Evolutionary conservation across 2,329 filamentous ascomycete species (phyloP).

Genomic region (Scedosporium apiospermum): DNA sequence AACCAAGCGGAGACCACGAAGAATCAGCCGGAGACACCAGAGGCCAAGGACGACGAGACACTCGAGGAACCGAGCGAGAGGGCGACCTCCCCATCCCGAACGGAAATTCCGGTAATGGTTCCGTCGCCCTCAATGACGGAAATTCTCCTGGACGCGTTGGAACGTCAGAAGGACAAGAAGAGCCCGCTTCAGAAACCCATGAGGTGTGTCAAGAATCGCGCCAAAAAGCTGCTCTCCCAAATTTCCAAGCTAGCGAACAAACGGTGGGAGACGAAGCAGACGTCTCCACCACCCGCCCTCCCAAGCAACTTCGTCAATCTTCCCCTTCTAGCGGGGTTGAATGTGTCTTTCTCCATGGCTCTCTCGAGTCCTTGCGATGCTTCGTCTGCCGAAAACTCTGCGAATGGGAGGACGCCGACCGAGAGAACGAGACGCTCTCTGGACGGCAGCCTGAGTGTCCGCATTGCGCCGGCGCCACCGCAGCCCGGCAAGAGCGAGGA

Average conservation of each 20-base stretch:
- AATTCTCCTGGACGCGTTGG: too few species aligned
- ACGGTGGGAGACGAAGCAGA: not conserved
- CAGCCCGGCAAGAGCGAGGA: constrained; percentile 52
- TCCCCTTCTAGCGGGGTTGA: constrained; percentile 36
- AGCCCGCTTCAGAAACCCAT: too few species aligned
- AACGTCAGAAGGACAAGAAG: too few species aligned
- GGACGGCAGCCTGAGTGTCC: constrained; percentile 60
- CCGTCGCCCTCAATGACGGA: too few species aligned
- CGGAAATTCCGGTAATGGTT: too few species aligned
- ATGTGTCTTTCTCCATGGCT: constrained; percentile 64
- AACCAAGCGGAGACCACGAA: too few species aligned
- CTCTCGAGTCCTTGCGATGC: constrained; percentile 55
- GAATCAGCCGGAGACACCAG: too few species aligned
- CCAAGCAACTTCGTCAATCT: constrained; percentile 8
- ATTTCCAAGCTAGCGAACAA: not conserved
- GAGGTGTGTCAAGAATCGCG: not conserved
- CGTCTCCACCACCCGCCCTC: not conserved
- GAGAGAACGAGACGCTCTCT: constrained; percentile 46
- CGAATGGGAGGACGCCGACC: constrained; percentile 48
- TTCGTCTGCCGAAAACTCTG: constrained; percentile 49
- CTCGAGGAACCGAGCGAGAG: too few species aligned
- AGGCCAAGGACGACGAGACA: too few species aligned
- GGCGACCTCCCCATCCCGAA: too few species aligned
- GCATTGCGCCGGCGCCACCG: constrained; percentile 52
- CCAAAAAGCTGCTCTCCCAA: not conserved